Percentiles rank a stretch among this genome's conserved stretches.
These are phyloP conservation scores for Asterochloris sp. DNA, from an alignment of 139 green algal species.

Conservation along the genomic window DNA sequence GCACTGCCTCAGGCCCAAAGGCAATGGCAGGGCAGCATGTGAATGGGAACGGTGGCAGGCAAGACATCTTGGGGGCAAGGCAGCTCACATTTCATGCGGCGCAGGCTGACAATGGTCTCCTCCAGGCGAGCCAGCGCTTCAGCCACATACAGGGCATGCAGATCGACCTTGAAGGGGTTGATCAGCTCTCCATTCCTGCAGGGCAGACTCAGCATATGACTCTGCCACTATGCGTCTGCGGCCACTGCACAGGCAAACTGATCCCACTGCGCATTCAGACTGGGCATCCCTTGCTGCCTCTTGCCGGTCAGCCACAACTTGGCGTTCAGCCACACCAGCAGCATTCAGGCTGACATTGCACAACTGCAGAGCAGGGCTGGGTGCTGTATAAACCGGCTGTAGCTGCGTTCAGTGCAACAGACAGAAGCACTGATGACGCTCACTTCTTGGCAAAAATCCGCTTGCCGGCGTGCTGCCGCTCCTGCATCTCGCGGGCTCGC, in stretches of 20 bases:
- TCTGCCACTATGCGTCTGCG: too few species aligned
- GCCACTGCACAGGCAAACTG: too few species aligned
- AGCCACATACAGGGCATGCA: constrained; percentile 20
- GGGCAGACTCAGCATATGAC: too few species aligned
- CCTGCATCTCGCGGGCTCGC: neutral
- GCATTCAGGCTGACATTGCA: too few species aligned
- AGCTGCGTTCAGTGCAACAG: too few species aligned
- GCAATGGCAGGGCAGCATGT: neutral
- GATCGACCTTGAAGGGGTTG: constrained; percentile 16
- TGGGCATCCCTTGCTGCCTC: too few species aligned
- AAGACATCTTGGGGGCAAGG: neutral
- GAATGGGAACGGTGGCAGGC: neutral
- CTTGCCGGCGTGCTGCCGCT: constrained; percentile 7
- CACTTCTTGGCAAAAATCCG: constrained; percentile 8
- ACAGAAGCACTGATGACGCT: neutral
- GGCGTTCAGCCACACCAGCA: too few species aligned
- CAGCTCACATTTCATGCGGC: neutral
- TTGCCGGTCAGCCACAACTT: too few species aligned
- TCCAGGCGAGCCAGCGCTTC: constrained; percentile 8
- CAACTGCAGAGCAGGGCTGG: too few species aligned
- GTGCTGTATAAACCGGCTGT: too few species aligned
- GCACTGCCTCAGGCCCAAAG: neutral
- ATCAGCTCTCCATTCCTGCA: constrained; percentile 11
- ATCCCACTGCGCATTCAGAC: too few species aligned
- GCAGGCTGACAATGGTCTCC: neutral